Base-by-base conservation (phyloP, 2,329 filamentous ascomycete genomes). In the Neofusicoccum parvum region DNA sequence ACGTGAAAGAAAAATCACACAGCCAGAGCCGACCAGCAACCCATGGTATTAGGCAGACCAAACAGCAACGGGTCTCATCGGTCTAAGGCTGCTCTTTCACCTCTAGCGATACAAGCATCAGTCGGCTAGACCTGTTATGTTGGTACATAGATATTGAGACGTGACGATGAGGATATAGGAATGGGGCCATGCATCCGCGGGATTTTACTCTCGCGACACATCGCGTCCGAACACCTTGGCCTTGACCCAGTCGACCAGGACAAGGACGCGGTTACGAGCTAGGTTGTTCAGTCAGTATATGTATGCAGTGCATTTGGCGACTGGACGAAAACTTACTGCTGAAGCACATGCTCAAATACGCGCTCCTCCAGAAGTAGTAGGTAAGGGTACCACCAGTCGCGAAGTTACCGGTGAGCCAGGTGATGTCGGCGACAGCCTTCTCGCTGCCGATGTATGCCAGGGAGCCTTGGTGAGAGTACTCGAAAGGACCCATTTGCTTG, bases 271-370 rank as follows among this genome's bases (percentile, higher is more conserved):
- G 84, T 99, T 99, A 73, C 95, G 92, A 68, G 92, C 92, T 96
- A 68, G 27, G 14, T 17, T 20, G 27, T 17, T 20, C 17, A 9
- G 32, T 65, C 12, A 65, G 62, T 10, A 11, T 34, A 15, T 14
- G 11, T 12, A 14, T 17, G 10, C 2, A 14, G 6, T 9, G 37
- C 1, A 5, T 20, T 37, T 12, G 14, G 3, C n/a, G 20, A 2
- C 12, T 1, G 36, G 37, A 10, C 3, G 32, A 17, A 50, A 58
- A 91, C 92, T 89, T 87, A 95, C 92, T 94, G 88, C 94, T 98
- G 81, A 99, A 99, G 88, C 94, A 97, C 95, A 99, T 99, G 86
- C 92, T 97, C 79, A 99, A 84, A 80, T 99, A 99, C 64, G 94
- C 95, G 76, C 92, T 96, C 78, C 94, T 88, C 95, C 95, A 99